Base-by-base conservation (phyloP, 2,329 filamentous ascomycete species). In the Sordariomycetes sp. region DNA sequence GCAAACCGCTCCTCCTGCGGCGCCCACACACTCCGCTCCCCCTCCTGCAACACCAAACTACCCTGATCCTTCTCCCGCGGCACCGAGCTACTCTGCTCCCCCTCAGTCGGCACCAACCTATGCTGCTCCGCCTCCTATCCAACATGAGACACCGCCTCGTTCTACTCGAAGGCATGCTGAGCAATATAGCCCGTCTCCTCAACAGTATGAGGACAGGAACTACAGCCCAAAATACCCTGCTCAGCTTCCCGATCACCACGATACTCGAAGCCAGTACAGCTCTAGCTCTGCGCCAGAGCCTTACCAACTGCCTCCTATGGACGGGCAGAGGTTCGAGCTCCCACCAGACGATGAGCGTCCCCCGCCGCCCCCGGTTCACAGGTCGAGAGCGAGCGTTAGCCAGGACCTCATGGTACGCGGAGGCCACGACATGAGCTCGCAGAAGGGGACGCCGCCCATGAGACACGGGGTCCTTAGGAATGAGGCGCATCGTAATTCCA, bases 381-480 rank as follows among this genome's bases (percentile, higher is more conserved):
- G 80, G 58, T 72, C 67, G 58, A 67, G 59, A 25, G 54, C 54
- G 10, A 36, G 55, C 35, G 60, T 55, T 52, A 48, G 50, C 15
- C 51, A 53, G 10, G 57, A 55, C 15, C 22, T 54, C 20, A 34
- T 57, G 10, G 13, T 48, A n/a, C 52, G 57, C 12, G 59, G 64
- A 54, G 68, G 67, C 52, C 73, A 69, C 57, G 77, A 80, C 34
- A 60, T 65, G 3, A 67, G 71, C 2, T 65, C 71, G 20, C 69
- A 69, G 45, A 78, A 77, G 62, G 68, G 69, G 2, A 69, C 70
- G 1, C 70, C 70, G 1, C 72, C 72, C 2, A 82, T 84, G 78
- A 74, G 79, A 57, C 78, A 81, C 51, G 80, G 82, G 57, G 79
- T 83, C 12, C 65, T 83, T 60, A 74, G 76, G 59, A 79, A 69